These are phyloP conservation scores for Melanogaster broomeanus DNA, from an alignment of 768 basidiomycete species.

Conservation along the genomic window DNA sequence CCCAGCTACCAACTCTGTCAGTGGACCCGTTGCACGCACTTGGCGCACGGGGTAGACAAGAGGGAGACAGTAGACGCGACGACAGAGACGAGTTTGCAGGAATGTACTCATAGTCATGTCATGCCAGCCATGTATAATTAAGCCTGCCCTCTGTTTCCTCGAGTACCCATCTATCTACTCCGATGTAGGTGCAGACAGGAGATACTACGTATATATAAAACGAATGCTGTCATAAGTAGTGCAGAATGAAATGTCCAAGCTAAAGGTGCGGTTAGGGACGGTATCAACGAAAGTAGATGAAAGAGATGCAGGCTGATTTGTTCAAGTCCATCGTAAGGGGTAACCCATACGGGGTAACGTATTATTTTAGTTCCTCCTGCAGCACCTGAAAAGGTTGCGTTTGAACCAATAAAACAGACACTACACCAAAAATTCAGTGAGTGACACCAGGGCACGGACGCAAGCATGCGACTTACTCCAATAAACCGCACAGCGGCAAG, in stretches of 20 bases:
- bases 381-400: conserved; percentile 80
- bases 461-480: conserved; percentile 55
- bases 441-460: background rate
- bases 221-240: conserved; percentile 18
- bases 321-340: conserved; percentile 24
- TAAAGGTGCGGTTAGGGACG: conserved; percentile 11
- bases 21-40: conserved; percentile 14
- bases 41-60: conserved; percentile 7
- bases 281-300: conserved; percentile 36
- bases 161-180: conserved; percentile 29
- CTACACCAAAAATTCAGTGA: conserved; percentile 37
- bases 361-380: conserved; percentile 62
- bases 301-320: conserved; percentile 30
- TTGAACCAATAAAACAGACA: conserved; percentile 83
- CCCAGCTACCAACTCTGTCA: conserved; percentile 18
- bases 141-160: conserved; percentile 13
- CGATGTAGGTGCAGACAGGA: conserved; percentile 20
- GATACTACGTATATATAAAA: conserved; percentile 15
- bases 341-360: conserved; percentile 9
- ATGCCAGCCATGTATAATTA: conserved; percentile 7
- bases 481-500: conserved; percentile 71
- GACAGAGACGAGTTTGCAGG: conserved; percentile 43
- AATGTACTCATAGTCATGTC: conserved; percentile 56
- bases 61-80: conserved; percentile 8
- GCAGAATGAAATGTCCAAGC: conserved; percentile 26